Conservation (phyloP, 2,329 filamentous ascomycete species). For the Aspergillus terreus region DNA sequence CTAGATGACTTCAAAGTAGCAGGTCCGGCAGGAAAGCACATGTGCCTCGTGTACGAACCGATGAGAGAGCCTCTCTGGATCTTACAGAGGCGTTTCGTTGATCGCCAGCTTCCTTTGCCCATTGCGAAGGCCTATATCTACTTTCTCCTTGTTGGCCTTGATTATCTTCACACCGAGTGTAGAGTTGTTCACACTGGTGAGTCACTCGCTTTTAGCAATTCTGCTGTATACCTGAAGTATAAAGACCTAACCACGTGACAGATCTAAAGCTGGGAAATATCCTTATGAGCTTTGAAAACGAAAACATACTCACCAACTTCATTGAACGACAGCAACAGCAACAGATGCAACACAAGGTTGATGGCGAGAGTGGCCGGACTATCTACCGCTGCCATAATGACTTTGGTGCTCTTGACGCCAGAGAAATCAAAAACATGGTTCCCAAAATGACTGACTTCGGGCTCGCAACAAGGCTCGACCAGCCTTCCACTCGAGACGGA, state of each 20-base stretch:
- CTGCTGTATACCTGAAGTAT: no score
- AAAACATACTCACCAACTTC: slow-evolving; percentile 13
- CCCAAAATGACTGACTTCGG: slow-evolving; percentile 23
- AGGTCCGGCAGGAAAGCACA: slow-evolving; percentile 23
- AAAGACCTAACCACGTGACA: not conserved
- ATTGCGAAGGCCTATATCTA: slow-evolving; percentile 29
- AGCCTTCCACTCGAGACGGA: slow-evolving; percentile 2
- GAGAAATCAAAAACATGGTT: slow-evolving; percentile 13
- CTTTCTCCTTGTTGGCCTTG: slow-evolving; percentile 36
- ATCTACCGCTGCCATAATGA: slow-evolving; percentile 19
- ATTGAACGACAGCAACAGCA: slow-evolving; percentile 13
- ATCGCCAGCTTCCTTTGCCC: slow-evolving; percentile 19
- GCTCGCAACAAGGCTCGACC: slow-evolving; percentile 11
- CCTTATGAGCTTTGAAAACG: slow-evolving; percentile 29
- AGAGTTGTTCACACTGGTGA: slow-evolving; percentile 13
- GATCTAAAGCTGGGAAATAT: slow-evolving; percentile 44
- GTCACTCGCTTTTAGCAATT: not conserved
- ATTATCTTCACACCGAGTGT: slow-evolving; percentile 40
- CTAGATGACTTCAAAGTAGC: slow-evolving; percentile 18
- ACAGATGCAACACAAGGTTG: no score
- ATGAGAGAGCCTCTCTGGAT: slow-evolving; percentile 34
- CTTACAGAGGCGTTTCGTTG: slow-evolving; percentile 24
- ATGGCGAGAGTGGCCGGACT: no score
- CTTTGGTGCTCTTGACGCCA: slow-evolving; percentile 16
- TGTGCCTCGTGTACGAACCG: slow-evolving; percentile 33